Evolutionary conservation across 2,329 filamentous ascomycete species (phyloP), one percentile per base, ranked within the genome.

Genomic region (Fusarium xylarioides): DNA sequence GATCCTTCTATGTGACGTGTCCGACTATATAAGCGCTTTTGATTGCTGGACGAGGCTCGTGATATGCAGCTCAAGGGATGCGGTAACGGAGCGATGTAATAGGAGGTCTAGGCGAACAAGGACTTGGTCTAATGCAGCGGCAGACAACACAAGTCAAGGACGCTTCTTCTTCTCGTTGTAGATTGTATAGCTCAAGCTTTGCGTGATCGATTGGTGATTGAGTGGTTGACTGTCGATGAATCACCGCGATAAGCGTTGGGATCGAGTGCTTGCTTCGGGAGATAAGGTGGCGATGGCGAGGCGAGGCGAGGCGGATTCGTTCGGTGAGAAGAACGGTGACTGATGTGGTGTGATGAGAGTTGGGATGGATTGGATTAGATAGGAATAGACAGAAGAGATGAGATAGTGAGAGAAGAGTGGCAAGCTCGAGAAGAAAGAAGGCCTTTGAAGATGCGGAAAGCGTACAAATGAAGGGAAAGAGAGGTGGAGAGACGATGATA

Each of bases 361-460:
- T 73, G 66, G 66, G 62, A 62, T 58, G 53, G 47, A 46, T 73
- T 66, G 66, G 63, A 66, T 62, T 57, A 68, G 66, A 66, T 63
- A 60, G 65, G 69, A 58, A 59, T 68, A 66, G 59, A 71, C 58
- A 66, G 71, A 74, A 56, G 71, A 74, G 68, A 74, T 59, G 57
- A 71, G 60, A 63, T 67, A 70, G 69, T 67, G 66, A 74, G 63
- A 65, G 75, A 73, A 75, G 74, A 74, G 76, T 73, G 70, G 78
- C 76, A 82, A 80, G 77, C 77, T 80, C 76, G 77, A 81, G 77
- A 79, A 80, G 78, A 78, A 79, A 79, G 79, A 81, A 79, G 79
- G 78, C 71, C 78, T 78, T 79, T 79, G 78, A 74, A 69, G 74
- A 76, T 76, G 75, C 70, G 73, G 76, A 79, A 77, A 74, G 78